A percentile compares a stretch with the other conserved stretches of the same genome.
phyloP scores from a whole-genome alignment of 805 yeast genomes.

The Wickerhamomyces queroliae region DNA sequence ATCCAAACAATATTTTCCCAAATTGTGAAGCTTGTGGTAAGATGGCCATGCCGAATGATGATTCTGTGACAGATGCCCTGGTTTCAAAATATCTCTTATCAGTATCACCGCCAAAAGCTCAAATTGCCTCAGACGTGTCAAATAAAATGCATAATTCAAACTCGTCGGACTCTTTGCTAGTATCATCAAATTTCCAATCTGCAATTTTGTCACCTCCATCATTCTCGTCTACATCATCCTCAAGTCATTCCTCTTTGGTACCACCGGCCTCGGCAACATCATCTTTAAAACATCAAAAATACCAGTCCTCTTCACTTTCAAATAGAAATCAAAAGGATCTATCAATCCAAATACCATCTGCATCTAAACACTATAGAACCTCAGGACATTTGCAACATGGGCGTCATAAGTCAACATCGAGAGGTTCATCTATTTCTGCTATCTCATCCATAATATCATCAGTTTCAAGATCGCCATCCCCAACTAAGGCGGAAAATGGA shows the following conservation, averaged over 20 bases:
- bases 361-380: not conserved
- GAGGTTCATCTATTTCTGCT: slow-evolving; percentile 24
- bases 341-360: slow-evolving; percentile 16
- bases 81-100: slow-evolving; percentile 15
- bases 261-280: not conserved
- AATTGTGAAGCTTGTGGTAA: slow-evolving; percentile 15
- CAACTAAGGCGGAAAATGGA: slow-evolving; percentile 8
- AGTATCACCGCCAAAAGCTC: slow-evolving; percentile 3
- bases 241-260: slow-evolving; percentile 1
- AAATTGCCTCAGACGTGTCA: not conserved
- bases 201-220: slow-evolving; percentile 1
- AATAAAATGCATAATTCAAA: not conserved
- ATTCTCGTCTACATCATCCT: not conserved
- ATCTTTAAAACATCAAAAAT: slow-evolving; percentile 1
- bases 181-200: slow-evolving; percentile 7
- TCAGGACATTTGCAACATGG: slow-evolving; percentile 1
- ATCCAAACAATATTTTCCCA: slow-evolving; percentile 14
- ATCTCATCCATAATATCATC: slow-evolving; percentile 22
- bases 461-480: slow-evolving; percentile 21
- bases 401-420: slow-evolving; percentile 12
- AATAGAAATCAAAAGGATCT: slow-evolving; percentile 21
- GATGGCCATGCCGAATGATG: slow-evolving; percentile 18
- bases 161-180: slow-evolving; percentile 4
- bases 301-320: slow-evolving; percentile 14
- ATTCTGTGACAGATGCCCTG: slow-evolving; percentile 12